Evolutionary conservation across 1,284 basidiomycete genomes (phyloP), one percentile per base, ranked within the genome.

Genomic region (Cerioporus squamosus): DNA sequence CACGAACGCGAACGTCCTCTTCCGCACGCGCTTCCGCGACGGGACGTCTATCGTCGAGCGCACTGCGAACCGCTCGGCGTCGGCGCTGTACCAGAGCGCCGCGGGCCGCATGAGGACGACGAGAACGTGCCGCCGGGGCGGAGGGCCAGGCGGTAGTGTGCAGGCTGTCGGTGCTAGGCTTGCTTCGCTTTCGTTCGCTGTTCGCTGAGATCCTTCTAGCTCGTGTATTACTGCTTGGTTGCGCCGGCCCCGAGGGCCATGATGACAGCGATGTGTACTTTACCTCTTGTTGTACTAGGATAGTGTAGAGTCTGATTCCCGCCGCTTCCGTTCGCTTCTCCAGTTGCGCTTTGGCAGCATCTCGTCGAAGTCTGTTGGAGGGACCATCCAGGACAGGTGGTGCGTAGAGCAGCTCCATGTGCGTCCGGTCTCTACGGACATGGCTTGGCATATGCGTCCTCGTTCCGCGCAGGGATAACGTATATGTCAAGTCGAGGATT

Each of bases 1-100:
- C 78, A 96, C 94, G 12, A 98, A 99, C 69, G 97, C 97, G 24
- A 99, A 98, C 68, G 96, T 98, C 18, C 79, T 99, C 48, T 99
- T 98, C 83, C 84, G 90, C 47, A 94, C 97, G 26, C 81, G 91
- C 59, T 97, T 98, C 80, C 81, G 94, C 45, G 95, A 98, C 70
- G 95, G 95, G 5, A 97, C 95, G 5, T 93, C 90, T 51, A 82
- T 97, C 47, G 94, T 97, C 36, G 94, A 97, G 70, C 78, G 90
- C 54, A 91, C 90, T 1, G 86, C 78, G 8, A 83, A 88, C 64
- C 74, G 88, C 62, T 85, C 85, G 15, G 76, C 76, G 14, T 79
- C 79, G 8, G 57, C 74, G n/a, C 49, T 83, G 57, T 83, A 75
- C 49, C 60, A 66, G 22, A 49, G 44, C 2, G 63, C 64, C 6